Evolutionary conservation across 1,284 basidiomycete species (phyloP).

Genomic region (Sanguinoderma infundibulare): DNA sequence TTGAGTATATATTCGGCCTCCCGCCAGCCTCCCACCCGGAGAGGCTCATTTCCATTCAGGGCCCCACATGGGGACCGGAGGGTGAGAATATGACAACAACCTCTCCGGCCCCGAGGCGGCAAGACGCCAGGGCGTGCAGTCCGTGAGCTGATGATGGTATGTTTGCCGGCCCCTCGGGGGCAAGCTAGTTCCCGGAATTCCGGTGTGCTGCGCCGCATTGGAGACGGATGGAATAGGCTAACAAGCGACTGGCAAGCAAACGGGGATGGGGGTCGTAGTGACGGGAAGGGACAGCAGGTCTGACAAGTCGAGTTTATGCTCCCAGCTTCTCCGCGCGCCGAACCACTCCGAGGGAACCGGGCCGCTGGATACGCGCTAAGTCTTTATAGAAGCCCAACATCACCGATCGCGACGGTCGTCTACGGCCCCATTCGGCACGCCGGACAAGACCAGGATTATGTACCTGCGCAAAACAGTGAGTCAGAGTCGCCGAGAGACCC

Average conservation of each 20-base stretch:
- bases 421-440: too few relatives aligned
- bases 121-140: not conserved
- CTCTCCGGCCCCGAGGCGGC: not conserved
- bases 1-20: not conserved
- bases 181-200: too few relatives aligned
- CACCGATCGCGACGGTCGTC: not conserved
- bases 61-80: not conserved
- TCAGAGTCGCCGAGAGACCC: too few relatives aligned
- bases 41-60: too few relatives aligned
- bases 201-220: not conserved
- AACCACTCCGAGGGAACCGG: not conserved
- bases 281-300: not conserved
- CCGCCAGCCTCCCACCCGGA: too few relatives aligned
- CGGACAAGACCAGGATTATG: too few relatives aligned
- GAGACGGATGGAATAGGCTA: too few relatives aligned
- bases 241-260: too few relatives aligned
- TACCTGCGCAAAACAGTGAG: too few relatives aligned
- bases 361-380: not conserved
- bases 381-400: too few relatives aligned
- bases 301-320: constrained; percentile 1
- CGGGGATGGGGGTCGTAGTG: not conserved
- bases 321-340: not conserved
- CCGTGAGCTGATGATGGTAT: not conserved
- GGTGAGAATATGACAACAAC: not conserved
- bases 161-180: too few relatives aligned